phyloP scores from a whole-genome alignment of 495 filamentous ascomycete genomes.

The Astrothelium subdiscretum region DNA sequence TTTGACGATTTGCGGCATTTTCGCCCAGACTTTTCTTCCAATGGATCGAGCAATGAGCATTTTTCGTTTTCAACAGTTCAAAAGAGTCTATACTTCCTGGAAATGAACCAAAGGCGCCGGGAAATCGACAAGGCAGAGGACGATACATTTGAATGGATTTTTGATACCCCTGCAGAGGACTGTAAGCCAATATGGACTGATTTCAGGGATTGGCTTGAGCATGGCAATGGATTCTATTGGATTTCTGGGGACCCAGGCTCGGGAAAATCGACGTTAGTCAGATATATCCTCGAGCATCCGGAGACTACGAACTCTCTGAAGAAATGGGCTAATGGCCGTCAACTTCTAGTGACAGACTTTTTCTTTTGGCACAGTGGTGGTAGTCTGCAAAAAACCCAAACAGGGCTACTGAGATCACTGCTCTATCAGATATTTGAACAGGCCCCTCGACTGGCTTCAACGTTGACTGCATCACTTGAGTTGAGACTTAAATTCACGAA shows the following conservation, averaged over 20 bases:
- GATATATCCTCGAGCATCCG: background rate
- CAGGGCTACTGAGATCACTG: background rate
- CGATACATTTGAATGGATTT: background rate
- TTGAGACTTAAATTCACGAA: background rate
- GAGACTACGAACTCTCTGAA: background rate
- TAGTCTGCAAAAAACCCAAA: background rate
- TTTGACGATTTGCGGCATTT: background rate
- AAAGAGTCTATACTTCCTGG: background rate
- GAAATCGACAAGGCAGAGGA: background rate
- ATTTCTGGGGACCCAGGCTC: background rate
- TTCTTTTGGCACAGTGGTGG: background rate
- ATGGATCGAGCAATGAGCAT: background rate
- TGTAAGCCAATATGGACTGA: background rate
- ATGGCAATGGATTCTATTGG: background rate
- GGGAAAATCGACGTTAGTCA: background rate
- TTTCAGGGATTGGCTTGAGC: background rate
- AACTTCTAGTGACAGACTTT: background rate
- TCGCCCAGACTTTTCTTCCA: background rate
- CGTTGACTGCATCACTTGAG: background rate
- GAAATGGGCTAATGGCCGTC: background rate
- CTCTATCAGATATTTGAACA: background rate
- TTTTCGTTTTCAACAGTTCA: background rate
- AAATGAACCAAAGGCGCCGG: background rate
- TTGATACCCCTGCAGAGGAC: background rate
- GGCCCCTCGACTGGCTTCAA: background rate